phyloP scores from a whole-genome alignment of 306 rosid species.

The Mimosa pudica region DNA sequence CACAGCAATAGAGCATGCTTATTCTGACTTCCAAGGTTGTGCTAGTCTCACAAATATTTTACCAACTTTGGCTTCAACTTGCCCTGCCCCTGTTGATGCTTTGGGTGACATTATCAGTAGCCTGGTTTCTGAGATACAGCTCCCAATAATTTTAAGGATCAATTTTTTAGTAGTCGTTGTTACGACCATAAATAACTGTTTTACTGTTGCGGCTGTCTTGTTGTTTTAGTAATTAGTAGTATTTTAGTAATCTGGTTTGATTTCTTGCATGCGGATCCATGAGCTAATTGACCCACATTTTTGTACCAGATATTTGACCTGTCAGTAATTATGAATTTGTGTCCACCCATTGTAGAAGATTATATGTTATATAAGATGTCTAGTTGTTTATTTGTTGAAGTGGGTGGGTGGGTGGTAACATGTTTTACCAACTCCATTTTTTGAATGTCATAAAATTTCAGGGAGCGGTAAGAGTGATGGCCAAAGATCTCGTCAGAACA shows the following conservation, averaged over 20 bases:
- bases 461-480: constrained; percentile 99
- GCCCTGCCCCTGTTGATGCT: neutral
- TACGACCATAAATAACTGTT: constrained; percentile 1
- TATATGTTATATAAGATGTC: neutral
- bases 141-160: constrained; percentile 7
- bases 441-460: constrained; percentile 42
- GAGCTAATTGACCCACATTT: neutral
- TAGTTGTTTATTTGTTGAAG: constrained; percentile 27
- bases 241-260: neutral
- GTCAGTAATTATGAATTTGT: neutral
- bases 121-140: neutral
- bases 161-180: neutral
- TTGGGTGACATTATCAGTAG: constrained; percentile 9
- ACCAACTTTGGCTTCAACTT: neutral
- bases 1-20: neutral
- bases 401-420: neutral
- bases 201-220: neutral
- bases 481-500: constrained; percentile 96
- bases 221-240: neutral
- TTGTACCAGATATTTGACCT: neutral
- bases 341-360: constrained; percentile 13
- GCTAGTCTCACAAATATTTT: neutral
- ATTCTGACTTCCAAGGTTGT: neutral
- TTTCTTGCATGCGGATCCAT: neutral
- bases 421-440: constrained; percentile 33